Evolutionary conservation across 192 early-diverging fungal genomes (phyloP), one percentile per base, ranked within the genome.

Genomic region (Backusella tuberculispora): DNA sequence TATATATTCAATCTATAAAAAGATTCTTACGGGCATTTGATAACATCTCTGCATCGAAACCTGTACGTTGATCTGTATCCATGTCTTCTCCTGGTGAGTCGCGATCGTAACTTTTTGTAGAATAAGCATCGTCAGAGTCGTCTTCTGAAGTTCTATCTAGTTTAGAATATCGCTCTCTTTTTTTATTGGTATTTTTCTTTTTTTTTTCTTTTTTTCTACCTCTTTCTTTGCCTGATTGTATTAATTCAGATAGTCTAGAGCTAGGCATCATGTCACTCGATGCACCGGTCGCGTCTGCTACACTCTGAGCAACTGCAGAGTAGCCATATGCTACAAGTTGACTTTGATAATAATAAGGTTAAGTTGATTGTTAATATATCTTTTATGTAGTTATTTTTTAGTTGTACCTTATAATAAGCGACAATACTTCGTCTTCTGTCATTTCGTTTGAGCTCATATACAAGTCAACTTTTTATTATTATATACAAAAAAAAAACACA

Each of bases 241-340:
- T 83, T 65, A 92, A 81, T 77, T 92, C 90, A 6, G 86, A 84
- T 42, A 92, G 83, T 66, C 79, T 84, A 26, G 88, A 80, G 44
- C 83, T 90, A 72, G 88, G 89, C 73, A 84, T 87, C 79, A 85
- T 85, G 50, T 83, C 87, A 78, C 83, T 86, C 13, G 81, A 78
- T 56, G 87, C 85, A 80, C 87, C 88, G 76, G 95, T 88, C 78
- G 92, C 84, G 40, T 89, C 84, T 10, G 88, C 88, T 7, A 93
- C 84, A 38, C 84, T 80, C 76, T 85, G 86, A 47, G 88, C 88
- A 53, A 92, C 76, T 63, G 80, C 78, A 12, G 81, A 75, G 48
- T 78, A 88, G 63, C 88, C 87, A 72, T 89, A 89, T 19, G 81
- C 85, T 46, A 83, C 73, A 44, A 88, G 79, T 77, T 85, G 85